These are phyloP conservation scores for Pterocarpus santalinus DNA, from an alignment of 306 rosid species.

Conservation along the genomic window DNA sequence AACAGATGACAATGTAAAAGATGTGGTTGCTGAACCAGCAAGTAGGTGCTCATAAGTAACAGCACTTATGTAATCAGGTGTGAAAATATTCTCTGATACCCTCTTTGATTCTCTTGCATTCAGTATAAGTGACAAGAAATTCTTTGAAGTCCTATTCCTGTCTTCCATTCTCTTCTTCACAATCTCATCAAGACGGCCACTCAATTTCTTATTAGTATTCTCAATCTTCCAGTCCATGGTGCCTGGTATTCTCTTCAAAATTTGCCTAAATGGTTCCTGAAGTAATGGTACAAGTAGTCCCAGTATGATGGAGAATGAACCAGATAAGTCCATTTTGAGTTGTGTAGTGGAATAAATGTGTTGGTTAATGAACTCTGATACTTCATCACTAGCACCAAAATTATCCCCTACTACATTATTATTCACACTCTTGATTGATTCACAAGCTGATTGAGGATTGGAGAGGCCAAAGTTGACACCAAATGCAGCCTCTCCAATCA, in stretches of 20 bases:
- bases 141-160: conserved; percentile 61
- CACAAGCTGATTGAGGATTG: conserved; percentile 52
- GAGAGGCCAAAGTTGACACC: conserved; percentile 93
- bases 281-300: conserved; percentile 83
- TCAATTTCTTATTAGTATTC: conserved; percentile 57
- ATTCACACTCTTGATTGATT: conserved; percentile 45
- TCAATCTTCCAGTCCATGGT: conserved; percentile 92
- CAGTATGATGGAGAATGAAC: conserved; percentile 89
- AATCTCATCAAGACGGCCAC: conserved; percentile 74
- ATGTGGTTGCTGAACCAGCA: conserved; percentile 89
- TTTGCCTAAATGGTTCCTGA: conserved; percentile 86
- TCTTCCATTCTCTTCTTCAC: conserved; percentile 75
- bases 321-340: conserved; percentile 92
- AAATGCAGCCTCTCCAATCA: conserved; percentile 93
- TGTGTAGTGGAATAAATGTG: conserved; percentile 91
- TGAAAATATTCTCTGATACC: conserved; percentile 61
- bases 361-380: conserved; percentile 81
- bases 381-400: conserved; percentile 46
- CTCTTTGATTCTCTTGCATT: conserved; percentile 75
- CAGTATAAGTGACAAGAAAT: conserved; percentile 74
- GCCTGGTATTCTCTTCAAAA: conserved; percentile 79
- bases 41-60: conserved; percentile 91
- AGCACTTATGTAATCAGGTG: conserved; percentile 78
- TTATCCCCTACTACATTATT: background rate
- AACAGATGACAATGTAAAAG: conserved; percentile 78